Evolutionary conservation across 2,329 filamentous ascomycete species (phyloP).

Genomic region (Apiospora arundinis): DNA sequence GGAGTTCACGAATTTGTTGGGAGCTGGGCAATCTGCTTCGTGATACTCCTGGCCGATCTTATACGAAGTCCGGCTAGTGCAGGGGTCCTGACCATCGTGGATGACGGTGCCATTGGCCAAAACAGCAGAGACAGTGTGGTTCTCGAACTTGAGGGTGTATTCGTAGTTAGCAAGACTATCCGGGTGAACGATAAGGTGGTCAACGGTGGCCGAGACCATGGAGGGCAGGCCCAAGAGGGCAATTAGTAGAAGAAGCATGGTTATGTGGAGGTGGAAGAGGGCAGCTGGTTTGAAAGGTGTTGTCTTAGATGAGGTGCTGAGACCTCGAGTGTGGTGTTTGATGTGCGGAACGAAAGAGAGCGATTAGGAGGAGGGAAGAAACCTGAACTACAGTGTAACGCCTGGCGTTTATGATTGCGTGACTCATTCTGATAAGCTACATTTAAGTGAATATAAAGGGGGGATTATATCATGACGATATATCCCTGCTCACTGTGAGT

Average conservation of each 20-base stretch:
- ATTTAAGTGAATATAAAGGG: not conserved
- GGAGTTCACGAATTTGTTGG: not conserved
- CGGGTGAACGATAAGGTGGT: not conserved
- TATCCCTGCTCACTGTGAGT: not conserved
- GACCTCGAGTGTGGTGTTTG: not conserved
- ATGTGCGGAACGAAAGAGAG: not conserved
- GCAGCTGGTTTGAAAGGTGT: not conserved
- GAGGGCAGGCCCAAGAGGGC: not conserved
- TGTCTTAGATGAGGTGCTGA: not conserved
- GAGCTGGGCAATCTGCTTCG: not conserved
- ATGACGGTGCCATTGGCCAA: constrained; percentile 7
- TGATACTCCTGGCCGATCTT: not conserved
- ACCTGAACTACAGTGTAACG: not conserved
- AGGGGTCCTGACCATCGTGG: not conserved
- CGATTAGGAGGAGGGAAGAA: not conserved
- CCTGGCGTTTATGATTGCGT: not conserved
- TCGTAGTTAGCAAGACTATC: not conserved
- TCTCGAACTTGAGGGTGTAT: not conserved
- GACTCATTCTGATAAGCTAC: not conserved
- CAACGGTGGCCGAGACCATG: not conserved
- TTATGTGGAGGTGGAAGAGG: not conserved
- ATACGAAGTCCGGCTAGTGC: not conserved
- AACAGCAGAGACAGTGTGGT: not conserved
- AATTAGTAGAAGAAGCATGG: not conserved
- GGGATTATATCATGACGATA: not conserved